Conservation (phyloP, 495 filamentous ascomycete genomes). For the Xylaria grammica region DNA sequence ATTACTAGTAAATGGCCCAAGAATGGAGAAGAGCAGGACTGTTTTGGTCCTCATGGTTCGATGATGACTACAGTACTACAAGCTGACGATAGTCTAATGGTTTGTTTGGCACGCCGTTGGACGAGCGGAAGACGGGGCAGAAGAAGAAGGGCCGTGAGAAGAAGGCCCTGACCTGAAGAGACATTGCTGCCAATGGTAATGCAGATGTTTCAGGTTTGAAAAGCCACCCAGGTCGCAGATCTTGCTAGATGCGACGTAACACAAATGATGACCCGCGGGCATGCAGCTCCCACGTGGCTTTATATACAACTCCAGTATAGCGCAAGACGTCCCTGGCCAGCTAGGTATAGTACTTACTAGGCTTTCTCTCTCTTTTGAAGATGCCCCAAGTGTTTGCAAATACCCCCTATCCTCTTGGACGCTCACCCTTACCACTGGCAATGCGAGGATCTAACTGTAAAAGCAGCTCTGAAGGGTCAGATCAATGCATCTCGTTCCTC, state of each 20-base stretch:
- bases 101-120: too few species aligned
- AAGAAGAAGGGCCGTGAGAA: too few species aligned
- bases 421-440: too few species aligned
- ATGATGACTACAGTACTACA: constrained; percentile 17
- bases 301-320: neutral
- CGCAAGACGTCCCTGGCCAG: neutral
- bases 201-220: neutral
- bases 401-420: neutral
- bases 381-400: neutral
- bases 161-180: too few species aligned
- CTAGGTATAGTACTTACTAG: neutral
- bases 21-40: neutral
- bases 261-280: neutral
- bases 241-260: neutral
- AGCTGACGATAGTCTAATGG: neutral
- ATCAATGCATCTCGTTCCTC: neutral
- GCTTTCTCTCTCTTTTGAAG: neutral
- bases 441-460: too few species aligned
- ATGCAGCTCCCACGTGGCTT: constrained; percentile 19
- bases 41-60: neutral
- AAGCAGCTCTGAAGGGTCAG: neutral
- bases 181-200: too few species aligned
- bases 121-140: too few species aligned
- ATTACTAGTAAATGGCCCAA: constrained; percentile 7
- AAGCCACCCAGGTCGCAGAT: neutral